Evolutionary conservation across 768 basidiomycete genomes (phyloP).

Genomic region (Sarcodon sp.): DNA sequence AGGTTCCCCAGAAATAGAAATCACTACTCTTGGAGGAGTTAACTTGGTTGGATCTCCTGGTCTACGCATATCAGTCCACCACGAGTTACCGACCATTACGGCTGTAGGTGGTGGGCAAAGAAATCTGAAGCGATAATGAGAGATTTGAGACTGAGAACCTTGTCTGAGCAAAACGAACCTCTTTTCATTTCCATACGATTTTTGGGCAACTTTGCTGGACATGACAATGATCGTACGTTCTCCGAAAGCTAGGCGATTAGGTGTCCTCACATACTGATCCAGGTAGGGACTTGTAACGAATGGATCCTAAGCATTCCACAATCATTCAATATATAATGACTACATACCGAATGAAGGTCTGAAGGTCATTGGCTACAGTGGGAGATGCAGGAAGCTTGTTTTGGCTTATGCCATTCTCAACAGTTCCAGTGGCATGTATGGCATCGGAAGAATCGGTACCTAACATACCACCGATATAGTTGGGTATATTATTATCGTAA

Average conservation of each 20-base stretch:
- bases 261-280: constrained; percentile 74
- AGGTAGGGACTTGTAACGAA: constrained; percentile 40
- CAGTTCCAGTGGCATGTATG: constrained; percentile 16
- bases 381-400: constrained; percentile 12
- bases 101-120: constrained; percentile 91
- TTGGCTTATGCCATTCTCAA: too few relatives aligned
- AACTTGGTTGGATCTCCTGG: constrained; percentile 65
- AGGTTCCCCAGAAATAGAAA: constrained; percentile 89
- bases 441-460: not conserved
- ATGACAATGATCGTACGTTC: constrained; percentile 93
- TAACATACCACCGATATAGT: not conserved
- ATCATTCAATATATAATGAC: not conserved
- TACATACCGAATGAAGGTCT: constrained; percentile 66
- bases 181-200: constrained; percentile 94
- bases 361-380: constrained; percentile 58
- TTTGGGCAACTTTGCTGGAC: constrained; percentile 97
- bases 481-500: not conserved
- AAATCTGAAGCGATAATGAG: constrained; percentile 36
- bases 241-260: constrained; percentile 81
- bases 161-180: constrained; percentile 32
- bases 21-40: constrained; percentile 68
- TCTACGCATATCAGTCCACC: constrained; percentile 80
- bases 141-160: constrained; percentile 1
- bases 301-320: constrained; percentile 6
- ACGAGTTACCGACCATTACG: constrained; percentile 86